Evolutionary conservation across 2,329 filamentous ascomycete species (phyloP), one percentile per base, ranked within the genome.

Genomic region (Apiospora marii): DNA sequence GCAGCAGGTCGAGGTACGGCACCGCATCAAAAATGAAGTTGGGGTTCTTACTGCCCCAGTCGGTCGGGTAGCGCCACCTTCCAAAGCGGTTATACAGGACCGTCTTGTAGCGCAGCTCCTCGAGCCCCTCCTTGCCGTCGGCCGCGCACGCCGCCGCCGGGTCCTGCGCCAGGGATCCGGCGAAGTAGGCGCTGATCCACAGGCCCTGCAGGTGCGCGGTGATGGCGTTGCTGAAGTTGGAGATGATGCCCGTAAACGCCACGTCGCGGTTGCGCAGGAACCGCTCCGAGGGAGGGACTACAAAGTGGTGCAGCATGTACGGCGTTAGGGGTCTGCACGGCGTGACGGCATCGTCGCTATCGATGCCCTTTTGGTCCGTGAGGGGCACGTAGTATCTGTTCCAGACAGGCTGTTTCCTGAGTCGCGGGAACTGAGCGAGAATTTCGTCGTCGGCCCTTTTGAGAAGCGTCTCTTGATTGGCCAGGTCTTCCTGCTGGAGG

Each of bases 1-100:
- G 79, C 78, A 96, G 80, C 77, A 92, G 77, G 80, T 95, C 93
- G 24, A 94, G 79, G 73, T 94, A 96, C 4, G 92, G 92, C 71
- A 96, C 80, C 0, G 88, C 88, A 80, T 96, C 94, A 78, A 96
- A 95, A 24, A 93, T 91, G 75, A 95, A 91, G 79, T 94, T 92
- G 0, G 91, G 91, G 72, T 87, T 85, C 78, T 85, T 87, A 51
- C 84, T 85, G 0, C 92, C 92, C 77, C 90, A 91, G 0, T 92
- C 92, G 4, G 84, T 87, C 0, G 92, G 90, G 76, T 93, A 93
- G 37, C 93, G 86, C 88, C 91, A 92, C 75, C 87, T 90, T 5
- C 92, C 91, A 79, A 92, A 96, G 49, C 92, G 89, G 27, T 87
- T 90, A 78, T 92, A 86, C 67, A 94, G 82, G 34, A 91, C 87